These are phyloP conservation scores for Plasmodium billcollinsi DNA, from an alignment of 169 alveolate species.

Conservation along the genomic window DNA sequence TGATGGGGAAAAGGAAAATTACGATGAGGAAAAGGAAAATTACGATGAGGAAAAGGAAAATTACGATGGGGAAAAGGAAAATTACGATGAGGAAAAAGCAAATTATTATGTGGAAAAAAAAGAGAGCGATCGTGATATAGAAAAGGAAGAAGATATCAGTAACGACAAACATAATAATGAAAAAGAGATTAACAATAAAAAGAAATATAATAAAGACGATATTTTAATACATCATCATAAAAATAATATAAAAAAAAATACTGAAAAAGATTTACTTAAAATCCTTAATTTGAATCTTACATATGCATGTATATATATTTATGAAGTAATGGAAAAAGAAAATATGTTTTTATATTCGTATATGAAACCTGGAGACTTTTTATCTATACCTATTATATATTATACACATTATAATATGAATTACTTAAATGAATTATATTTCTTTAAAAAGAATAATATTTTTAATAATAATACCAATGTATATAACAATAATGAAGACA, in stretches of 20 bases:
- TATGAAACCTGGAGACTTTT: slow-evolving; percentile 55
- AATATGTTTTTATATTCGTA: slow-evolving; percentile 28
- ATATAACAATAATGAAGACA: background rate
- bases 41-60: slow-evolving; percentile 1
- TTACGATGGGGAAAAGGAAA: background rate
- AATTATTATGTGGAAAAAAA: background rate
- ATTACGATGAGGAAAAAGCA: background rate
- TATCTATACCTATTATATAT: slow-evolving; percentile 49
- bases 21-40: background rate
- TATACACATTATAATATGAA: slow-evolving; percentile 35
- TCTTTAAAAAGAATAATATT: slow-evolving; percentile 2
- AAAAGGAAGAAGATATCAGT: slow-evolving; percentile 6
- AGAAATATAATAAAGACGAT: background rate
- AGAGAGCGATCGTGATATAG: background rate
- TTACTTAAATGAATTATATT: slow-evolving; percentile 24
- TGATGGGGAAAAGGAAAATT: background rate
- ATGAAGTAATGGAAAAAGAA: slow-evolving; percentile 48
- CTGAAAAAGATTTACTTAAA: slow-evolving; percentile 14
- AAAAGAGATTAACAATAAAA: background rate
- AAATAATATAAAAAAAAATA: slow-evolving; percentile 22
- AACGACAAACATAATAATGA: background rate
- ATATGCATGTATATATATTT: slow-evolving; percentile 48
- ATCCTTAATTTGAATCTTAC: slow-evolving; percentile 45
- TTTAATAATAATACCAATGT: background rate
- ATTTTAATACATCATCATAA: background rate